A percentile compares a stretch with the other conserved stretches of the same genome.
These are phyloP conservation scores for Aspergillus hortae DNA, from an alignment of 2,329 filamentous ascomycete species.

Conservation along the genomic window DNA sequence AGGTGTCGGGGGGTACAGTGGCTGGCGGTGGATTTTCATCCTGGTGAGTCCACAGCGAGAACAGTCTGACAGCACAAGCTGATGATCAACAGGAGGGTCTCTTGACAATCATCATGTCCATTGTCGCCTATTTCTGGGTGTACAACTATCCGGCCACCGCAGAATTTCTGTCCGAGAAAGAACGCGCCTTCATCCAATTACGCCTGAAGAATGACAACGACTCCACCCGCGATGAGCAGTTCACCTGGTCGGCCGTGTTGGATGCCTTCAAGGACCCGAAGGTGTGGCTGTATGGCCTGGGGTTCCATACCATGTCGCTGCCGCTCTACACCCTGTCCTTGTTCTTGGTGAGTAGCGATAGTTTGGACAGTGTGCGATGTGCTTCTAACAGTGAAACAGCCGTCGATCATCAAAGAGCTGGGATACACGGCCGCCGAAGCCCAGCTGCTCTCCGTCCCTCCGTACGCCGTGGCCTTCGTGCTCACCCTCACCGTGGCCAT, in stretches of 20 bases:
- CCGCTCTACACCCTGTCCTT: slow-evolving; percentile 42
- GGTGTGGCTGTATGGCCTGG: slow-evolving; percentile 68
- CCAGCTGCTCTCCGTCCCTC: slow-evolving; percentile 59
- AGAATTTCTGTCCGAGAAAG: slow-evolving; percentile 43
- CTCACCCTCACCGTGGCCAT: slow-evolving; percentile 58
- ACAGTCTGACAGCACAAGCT: not conserved
- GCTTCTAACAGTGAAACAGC: slow-evolving; percentile 16
- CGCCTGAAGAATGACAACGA: slow-evolving; percentile 67
- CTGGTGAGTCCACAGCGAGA: slow-evolving; percentile 34
- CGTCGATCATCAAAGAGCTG: slow-evolving; percentile 42
- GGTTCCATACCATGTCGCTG: slow-evolving; percentile 70
- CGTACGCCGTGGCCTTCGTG: slow-evolving; percentile 61
- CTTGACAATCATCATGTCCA: slow-evolving; percentile 58
- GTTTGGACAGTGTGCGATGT: not conserved
- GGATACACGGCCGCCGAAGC: slow-evolving; percentile 41
- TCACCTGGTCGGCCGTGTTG: slow-evolving; percentile 64
- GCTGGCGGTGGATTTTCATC: slow-evolving; percentile 66
- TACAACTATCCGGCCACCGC: slow-evolving; percentile 43
- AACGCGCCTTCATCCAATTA: slow-evolving; percentile 57
- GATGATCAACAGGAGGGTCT: slow-evolving; percentile 57
- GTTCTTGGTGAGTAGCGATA: slow-evolving; percentile 26
- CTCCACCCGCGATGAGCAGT: slow-evolving; percentile 64
- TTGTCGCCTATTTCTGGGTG: slow-evolving; percentile 38
- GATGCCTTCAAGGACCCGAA: slow-evolving; percentile 65
- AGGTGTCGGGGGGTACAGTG: slow-evolving; percentile 46